These are phyloP conservation scores for Geotrichum histeridarum DNA, from an alignment of 1,139 yeast species.

Conservation along the genomic window DNA sequence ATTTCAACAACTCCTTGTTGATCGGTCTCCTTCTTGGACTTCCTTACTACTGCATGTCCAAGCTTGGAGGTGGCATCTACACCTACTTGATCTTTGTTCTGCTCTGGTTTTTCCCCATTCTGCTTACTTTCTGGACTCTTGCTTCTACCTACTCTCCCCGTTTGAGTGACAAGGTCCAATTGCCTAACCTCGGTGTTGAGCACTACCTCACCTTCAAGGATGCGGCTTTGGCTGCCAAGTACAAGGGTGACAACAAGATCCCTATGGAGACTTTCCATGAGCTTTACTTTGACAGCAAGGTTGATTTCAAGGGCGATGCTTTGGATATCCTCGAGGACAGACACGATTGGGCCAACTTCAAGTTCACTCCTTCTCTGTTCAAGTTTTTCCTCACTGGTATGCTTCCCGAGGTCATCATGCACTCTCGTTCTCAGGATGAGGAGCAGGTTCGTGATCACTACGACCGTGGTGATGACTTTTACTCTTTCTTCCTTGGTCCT, in stretches of 20 bases:
- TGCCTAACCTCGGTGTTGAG: conserved; percentile 75
- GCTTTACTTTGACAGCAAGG: conserved; percentile 77
- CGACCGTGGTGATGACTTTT: conserved; percentile 95
- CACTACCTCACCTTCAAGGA: conserved; percentile 80
- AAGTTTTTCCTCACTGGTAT: conserved; percentile 75
- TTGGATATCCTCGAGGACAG: conserved; percentile 78
- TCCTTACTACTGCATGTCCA: conserved; percentile 61
- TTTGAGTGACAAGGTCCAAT: conserved; percentile 67
- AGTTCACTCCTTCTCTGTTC: conserved; percentile 73
- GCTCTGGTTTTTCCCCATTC: conserved; percentile 57
- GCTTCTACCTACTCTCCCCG: conserved; percentile 76
- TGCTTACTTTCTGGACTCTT: conserved; percentile 78
- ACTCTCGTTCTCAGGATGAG: conserved; percentile 89
- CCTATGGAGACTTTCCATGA: conserved; percentile 94
- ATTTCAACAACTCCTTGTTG: conserved; percentile 63
- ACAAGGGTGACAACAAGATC: conserved; percentile 67
- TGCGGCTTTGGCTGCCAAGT: conserved; percentile 63
- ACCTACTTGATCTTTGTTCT: conserved; percentile 50
- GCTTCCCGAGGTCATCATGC: conserved; percentile 91
- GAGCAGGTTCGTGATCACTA: conserved; percentile 95
- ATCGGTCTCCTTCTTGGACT: conserved; percentile 50
- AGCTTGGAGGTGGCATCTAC: conserved; percentile 69
- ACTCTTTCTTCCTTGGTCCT: conserved; percentile 90
- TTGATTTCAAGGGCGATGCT: conserved; percentile 81
- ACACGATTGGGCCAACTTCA: conserved; percentile 86